These are phyloP conservation scores for Leptographium radiaticola DNA, from an alignment of 2,329 filamentous ascomycete genomes.

Conservation along the genomic window DNA sequence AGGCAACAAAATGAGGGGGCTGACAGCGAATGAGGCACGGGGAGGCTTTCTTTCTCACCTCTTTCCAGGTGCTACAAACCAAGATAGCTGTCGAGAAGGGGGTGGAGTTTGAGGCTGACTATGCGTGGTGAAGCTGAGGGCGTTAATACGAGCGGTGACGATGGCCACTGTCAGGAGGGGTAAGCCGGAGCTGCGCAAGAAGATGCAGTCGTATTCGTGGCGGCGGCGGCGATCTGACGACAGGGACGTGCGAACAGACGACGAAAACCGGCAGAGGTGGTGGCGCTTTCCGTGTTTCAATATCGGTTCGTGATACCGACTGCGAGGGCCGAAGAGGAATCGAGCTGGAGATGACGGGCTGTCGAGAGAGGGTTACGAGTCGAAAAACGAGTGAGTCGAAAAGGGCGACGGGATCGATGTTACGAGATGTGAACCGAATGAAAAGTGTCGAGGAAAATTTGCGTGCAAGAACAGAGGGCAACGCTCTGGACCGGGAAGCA, in stretches of 20 bases:
- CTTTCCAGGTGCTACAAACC: no score
- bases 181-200: no score
- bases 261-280: neutral
- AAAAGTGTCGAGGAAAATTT: neutral
- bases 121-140: neutral
- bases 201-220: neutral
- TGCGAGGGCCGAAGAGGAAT: neutral
- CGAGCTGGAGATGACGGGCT: neutral
- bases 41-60: no score
- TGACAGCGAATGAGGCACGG: no score
- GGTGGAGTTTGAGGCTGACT: neutral
- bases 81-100: neutral
- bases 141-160: neutral
- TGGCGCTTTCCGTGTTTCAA: slow-evolving; percentile 1
- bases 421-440: neutral
- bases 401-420: neutral
- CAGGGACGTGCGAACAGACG: neutral
- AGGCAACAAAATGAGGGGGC: no score
- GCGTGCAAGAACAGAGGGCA: neutral
- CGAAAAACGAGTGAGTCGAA: no score
- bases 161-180: neutral
- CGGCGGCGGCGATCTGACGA: neutral
- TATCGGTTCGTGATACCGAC: neutral
- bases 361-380: neutral
- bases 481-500: neutral